Base-by-base conservation (phyloP, 2,329 filamentous ascomycete genomes). In the Sporothrix protearum region DNA sequence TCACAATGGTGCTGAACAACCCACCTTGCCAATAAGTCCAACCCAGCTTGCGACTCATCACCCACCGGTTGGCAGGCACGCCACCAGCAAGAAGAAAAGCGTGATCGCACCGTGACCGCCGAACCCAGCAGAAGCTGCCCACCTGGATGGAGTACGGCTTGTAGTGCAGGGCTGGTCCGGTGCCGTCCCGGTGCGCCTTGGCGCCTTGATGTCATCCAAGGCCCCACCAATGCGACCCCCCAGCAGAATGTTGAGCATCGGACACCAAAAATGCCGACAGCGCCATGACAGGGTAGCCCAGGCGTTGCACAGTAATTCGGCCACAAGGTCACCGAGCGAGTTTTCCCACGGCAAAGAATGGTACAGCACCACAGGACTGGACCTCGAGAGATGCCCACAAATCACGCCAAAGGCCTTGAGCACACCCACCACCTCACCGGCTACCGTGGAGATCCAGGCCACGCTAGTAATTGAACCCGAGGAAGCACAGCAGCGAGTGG, bases 271-370 rank as follows among this genome's bases (percentile, higher is more conserved):
- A 99, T 4, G 96, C 96, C 45, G 92, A 94, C 85, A 91, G 77
- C 51, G 96, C 96, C 96, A 99, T 99, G 74, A 99, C 94, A 0
- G 96, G 96, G 80, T 94, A 97, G 2, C 96, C 96, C 2, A 99
- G 88, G 45, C 93, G 89, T 3, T 96, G 96, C 49, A 99, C 92
- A 0, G 96, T 99, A 70, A 98, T 92, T 99, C 92, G 19, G 96
- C 95, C 10, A 99, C 93, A 19, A 99, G 85, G 77, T 99, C 96
- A 49, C 96, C 95, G 9, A 98, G 86, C 9, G 93, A 97, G 81
- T 99, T 99, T 99, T 36, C 96, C 96, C 45, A 97, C 93, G 2
- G 96, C 96, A 79, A 99, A 99, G n/a, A 70, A 99, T 91, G 19
- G 96, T 99, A n/a, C 68, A 99, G 86, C n/a, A n/a, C 1, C 96